Evolutionary conservation across 139 green algal species (phyloP).

Genomic region (Monoraphidium neglectum): DNA sequence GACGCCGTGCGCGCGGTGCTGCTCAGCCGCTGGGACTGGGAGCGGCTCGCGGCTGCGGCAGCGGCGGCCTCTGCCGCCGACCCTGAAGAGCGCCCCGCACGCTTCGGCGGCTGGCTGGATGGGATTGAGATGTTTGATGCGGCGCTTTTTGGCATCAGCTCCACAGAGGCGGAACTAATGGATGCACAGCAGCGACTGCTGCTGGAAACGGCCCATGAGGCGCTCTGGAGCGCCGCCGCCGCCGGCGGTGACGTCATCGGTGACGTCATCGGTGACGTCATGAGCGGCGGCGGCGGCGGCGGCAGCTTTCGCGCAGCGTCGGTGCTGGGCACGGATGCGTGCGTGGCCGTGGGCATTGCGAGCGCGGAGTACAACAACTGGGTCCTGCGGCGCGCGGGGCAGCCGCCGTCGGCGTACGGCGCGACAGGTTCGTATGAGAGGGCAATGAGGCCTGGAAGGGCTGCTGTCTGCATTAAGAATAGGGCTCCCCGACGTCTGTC

Average conservation of each 20-base stretch:
- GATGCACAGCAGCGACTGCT: constrained; percentile 87
- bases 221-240: constrained; percentile 12
- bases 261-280: neutral
- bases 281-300: neutral
- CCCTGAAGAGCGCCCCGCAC: constrained; percentile 20
- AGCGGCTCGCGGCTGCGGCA: constrained; percentile 41
- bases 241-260: neutral
- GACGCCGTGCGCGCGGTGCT: constrained; percentile 46
- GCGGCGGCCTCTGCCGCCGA: too few species aligned
- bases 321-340: neutral
- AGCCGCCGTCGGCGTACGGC: constrained; percentile 53
- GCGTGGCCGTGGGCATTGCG: constrained; percentile 76
- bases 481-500: too few species aligned
- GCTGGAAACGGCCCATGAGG: constrained; percentile 46
- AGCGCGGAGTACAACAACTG: constrained; percentile 84
- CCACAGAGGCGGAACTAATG: constrained; percentile 77
- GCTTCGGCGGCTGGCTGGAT: constrained; percentile 74
- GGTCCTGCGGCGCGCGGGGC: constrained; percentile 38
- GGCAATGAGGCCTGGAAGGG: too few species aligned
- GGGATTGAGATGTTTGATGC: constrained; percentile 74
- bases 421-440: too few species aligned
- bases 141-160: constrained; percentile 64
- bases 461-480: too few species aligned
- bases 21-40: constrained; percentile 41
- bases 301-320: neutral